These are phyloP conservation scores for Calocybe gambosa DNA, from an alignment of 1,284 basidiomycete genomes.

Conservation along the genomic window DNA sequence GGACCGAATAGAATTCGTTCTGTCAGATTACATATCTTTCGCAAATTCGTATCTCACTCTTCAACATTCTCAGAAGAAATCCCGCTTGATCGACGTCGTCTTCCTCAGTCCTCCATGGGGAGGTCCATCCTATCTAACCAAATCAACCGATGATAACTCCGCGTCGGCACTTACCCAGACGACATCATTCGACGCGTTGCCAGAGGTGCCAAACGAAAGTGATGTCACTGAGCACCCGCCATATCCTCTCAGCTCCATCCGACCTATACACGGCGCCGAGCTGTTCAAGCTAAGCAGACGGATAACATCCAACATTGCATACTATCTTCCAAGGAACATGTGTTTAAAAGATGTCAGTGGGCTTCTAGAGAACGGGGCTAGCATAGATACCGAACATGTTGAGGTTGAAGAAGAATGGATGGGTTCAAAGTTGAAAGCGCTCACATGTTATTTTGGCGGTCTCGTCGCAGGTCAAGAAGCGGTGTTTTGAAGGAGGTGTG, in stretches of 20 bases:
- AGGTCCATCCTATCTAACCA: conserved; percentile 65
- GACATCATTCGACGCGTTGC: conserved; percentile 8
- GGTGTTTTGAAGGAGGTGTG: conserved; percentile 2
- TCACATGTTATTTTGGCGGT: conserved; percentile 81
- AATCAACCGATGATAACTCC: conserved; percentile 9
- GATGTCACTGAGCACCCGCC: conserved; percentile 34
- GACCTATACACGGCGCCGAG: conserved; percentile 76
- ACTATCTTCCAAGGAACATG: conserved; percentile 86
- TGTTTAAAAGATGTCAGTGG: conserved; percentile 67
- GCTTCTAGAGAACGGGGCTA: conserved; percentile 30
- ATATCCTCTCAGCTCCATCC: conserved; percentile 68
- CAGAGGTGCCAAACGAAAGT: conserved; percentile 5
- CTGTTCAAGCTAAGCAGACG: conserved; percentile 70
- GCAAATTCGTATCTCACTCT: conserved; percentile 50
- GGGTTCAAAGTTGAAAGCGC: conserved; percentile 76
- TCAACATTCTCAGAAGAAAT: conserved; percentile 12
- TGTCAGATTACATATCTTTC: conserved; percentile 83
- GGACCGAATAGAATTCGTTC: conserved; percentile 90
- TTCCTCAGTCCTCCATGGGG: conserved; percentile 96
- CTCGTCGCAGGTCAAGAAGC: conserved; percentile 59
- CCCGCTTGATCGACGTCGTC: conserved; percentile 31
- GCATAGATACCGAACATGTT: conserved; percentile 40
- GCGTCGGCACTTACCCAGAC: conserved; percentile 1
- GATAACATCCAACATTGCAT: conserved; percentile 80
- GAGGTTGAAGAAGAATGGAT: conserved; percentile 91